Conservation (phyloP, 2,329 filamentous ascomycete genomes). For the Tolypocladium pustulatum region DNA sequence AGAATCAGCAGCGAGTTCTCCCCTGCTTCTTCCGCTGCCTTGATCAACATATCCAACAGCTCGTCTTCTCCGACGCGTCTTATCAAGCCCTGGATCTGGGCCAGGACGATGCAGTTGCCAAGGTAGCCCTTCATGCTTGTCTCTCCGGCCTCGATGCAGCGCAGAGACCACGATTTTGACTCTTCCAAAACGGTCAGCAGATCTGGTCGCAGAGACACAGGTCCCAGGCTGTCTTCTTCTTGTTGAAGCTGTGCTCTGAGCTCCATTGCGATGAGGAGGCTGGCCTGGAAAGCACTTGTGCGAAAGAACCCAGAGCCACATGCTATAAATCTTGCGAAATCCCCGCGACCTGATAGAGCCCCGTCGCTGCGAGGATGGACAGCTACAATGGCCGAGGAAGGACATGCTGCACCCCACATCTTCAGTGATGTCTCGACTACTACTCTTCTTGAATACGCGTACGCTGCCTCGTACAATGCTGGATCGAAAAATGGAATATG, state of each 20-base stretch:
- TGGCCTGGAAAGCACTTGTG: slow-evolving; percentile 19
- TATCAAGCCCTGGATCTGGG: slow-evolving; percentile 31
- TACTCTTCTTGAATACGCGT: slow-evolving; percentile 39
- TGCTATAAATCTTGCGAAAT: slow-evolving; percentile 23
- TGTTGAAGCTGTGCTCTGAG: slow-evolving; percentile 29
- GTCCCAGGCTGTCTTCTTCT: slow-evolving; percentile 27
- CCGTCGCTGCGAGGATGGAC: too few species aligned
- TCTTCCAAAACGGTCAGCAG: slow-evolving; percentile 31
- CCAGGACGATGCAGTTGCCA: slow-evolving; percentile 17
- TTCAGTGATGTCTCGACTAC: slow-evolving; percentile 36
- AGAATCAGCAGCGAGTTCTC: slow-evolving; percentile 22
- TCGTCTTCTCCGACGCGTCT: not conserved
- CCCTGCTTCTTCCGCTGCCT: slow-evolving; percentile 24
- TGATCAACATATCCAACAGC: slow-evolving; percentile 21
- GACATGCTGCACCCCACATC: slow-evolving; percentile 20
- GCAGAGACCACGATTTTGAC: slow-evolving; percentile 26
- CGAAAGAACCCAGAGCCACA: slow-evolving; percentile 32
- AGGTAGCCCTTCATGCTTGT: slow-evolving; percentile 45
- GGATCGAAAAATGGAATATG: slow-evolving; percentile 41
- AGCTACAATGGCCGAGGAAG: not conserved
- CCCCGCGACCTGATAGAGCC: slow-evolving; percentile 4
- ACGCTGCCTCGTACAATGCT: slow-evolving; percentile 29
- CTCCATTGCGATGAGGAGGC: slow-evolving; percentile 28
- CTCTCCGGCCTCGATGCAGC: slow-evolving; percentile 35
- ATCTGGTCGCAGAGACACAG: slow-evolving; percentile 25